Percentiles rank a stretch among this genome's conserved stretches.
Evolutionary conservation across 352 stramenopile species (phyloP).

Genomic region (Globisporangium cederbergense): DNA sequence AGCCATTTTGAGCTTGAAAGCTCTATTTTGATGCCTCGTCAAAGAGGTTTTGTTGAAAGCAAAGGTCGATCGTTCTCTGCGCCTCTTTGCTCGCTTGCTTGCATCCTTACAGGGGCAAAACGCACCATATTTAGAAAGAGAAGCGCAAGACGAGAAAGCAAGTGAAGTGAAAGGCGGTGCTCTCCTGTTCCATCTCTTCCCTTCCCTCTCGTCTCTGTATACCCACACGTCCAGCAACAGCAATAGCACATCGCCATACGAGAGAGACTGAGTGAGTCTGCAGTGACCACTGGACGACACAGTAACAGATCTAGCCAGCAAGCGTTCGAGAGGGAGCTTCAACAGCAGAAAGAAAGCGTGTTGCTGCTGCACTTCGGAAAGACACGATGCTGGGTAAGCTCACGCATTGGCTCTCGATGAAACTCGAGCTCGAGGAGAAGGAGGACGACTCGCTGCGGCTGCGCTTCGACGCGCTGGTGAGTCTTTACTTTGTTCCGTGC

Average conservation of each 20-base stretch:
- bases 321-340: not conserved
- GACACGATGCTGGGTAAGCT: constrained; percentile 55
- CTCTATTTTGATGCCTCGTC: not conserved
- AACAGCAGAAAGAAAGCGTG: not conserved
- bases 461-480: constrained; percentile 62
- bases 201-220: not conserved
- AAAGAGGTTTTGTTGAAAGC: not conserved
- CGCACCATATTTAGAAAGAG: constrained; percentile 3
- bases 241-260: not conserved
- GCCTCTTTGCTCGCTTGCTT: not conserved
- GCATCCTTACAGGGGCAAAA: not conserved
- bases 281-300: not conserved
- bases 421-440: constrained; percentile 54
- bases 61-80: not conserved
- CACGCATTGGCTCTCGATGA: constrained; percentile 60
- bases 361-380: not conserved
- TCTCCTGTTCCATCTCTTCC: no score
- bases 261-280: not conserved
- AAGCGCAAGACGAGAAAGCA: not conserved
- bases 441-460: constrained; percentile 46
- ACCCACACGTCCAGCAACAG: not conserved
- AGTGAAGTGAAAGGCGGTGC: not conserved
- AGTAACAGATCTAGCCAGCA: not conserved
- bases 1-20: no score
- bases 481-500: constrained; percentile 12